Evolutionary conservation across 176 grass and related monocot genomes (phyloP), one percentile per base, ranked within the genome.

Genomic region (maize (Zea mays)): DNA sequence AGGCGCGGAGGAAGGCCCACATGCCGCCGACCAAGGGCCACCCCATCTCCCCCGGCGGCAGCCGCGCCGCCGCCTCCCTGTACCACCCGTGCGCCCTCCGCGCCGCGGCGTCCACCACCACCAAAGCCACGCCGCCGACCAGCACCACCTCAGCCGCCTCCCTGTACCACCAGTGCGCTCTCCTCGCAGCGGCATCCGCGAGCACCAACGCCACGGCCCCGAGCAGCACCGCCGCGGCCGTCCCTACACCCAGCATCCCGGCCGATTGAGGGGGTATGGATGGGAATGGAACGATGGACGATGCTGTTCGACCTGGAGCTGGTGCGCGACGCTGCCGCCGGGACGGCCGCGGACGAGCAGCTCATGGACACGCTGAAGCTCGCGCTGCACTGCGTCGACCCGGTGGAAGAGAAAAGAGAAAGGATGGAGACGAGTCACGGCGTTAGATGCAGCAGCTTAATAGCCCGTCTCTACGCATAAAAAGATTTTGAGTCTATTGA

Each of bases 31-130:
- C 77, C n/a, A 95, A 0, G 11, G 96, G 96, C 81, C 87, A 94
- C 2, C 96, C 96, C 92, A 99, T 90, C 45, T 89, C 87, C 10
- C 96, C 92, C 60, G 96, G 92, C 81, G 96, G 92, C 74, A 99
- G 65, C 77, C 54, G 40, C 62, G 85, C 5, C 39, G 7, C 77
- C 17, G 71, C 71, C 76, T 72, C 80, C 64, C 79, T 27, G 38
- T 51, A 82, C 91, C 86, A 90, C 11, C 76, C 83, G 68, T 98
- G 91, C 36, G 77, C 69, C 87, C 55, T 6, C 77, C 77, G 72
- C 21, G 15, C 61, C 4, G 44, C 76, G 10, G 12, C 36, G 33
- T 60, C 68, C 0, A 75, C 0, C 7, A 65, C 13, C 16, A 68
- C 43, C 7, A 62, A 1, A 21, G 10, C n/a, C 5, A 27, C 39